These are phyloP conservation scores for Fusarium zealandicum DNA, from an alignment of 2,329 filamentous ascomycete genomes.

Conservation along the genomic window DNA sequence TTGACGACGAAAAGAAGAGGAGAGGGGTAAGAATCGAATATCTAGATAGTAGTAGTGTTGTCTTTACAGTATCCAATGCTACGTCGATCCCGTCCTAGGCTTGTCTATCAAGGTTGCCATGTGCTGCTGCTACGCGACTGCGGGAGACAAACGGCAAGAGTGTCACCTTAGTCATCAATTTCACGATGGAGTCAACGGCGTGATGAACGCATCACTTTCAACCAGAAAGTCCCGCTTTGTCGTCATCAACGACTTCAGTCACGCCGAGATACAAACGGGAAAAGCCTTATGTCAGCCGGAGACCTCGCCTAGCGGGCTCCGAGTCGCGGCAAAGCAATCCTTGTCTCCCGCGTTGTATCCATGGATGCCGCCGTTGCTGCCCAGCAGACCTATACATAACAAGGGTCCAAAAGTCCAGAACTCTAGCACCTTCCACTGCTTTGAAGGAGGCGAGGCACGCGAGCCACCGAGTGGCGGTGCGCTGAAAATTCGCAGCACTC, in stretches of 20 bases:
- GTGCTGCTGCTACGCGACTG: background rate
- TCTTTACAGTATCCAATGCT: background rate
- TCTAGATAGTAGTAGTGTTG: conserved; percentile 6
- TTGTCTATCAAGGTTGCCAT: conserved; percentile 45
- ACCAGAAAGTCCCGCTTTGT: conserved; percentile 25
- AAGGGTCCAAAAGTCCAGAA: conserved; percentile 16
- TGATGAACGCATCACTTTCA: conserved; percentile 23
- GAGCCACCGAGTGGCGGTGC: conserved; percentile 37
- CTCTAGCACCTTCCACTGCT: conserved; percentile 44
- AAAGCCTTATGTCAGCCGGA: conserved; percentile 8
- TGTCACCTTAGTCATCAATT: conserved; percentile 35
- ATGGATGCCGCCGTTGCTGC: background rate
- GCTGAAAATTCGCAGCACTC: conserved; percentile 13
- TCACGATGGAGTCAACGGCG: background rate
- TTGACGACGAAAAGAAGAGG: conserved; percentile 1
- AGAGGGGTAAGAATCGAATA: background rate
- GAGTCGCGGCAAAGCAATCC: conserved; percentile 7
- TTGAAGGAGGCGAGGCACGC: background rate
- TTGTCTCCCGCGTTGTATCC: background rate
- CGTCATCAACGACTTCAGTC: conserved; percentile 27
- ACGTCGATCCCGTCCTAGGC: conserved; percentile 2
- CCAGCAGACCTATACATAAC: conserved; percentile 3
- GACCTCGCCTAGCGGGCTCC: conserved; percentile 14
- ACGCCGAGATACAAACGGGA: background rate
- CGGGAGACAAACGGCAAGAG: background rate